These are phyloP conservation scores for Symbiotaphrina buchneri DNA, from an alignment of 495 filamentous ascomycete genomes.

Conservation along the genomic window DNA sequence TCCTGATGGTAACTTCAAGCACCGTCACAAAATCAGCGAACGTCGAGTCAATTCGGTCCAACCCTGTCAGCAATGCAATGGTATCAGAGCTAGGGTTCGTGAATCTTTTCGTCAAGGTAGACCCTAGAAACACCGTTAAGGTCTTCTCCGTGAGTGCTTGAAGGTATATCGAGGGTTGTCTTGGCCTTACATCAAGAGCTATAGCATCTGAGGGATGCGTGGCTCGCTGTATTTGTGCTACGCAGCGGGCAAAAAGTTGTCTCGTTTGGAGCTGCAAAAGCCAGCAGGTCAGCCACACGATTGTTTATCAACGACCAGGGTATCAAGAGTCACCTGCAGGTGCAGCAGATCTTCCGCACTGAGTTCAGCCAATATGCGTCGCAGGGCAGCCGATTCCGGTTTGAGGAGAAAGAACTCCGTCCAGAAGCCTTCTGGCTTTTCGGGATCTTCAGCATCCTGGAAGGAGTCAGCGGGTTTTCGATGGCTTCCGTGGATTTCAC, in stretches of 20 bases:
- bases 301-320: neutral
- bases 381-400: conserved; percentile 46
- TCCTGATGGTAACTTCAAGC: conserved; percentile 62
- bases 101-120: conserved; percentile 69
- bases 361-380: conserved; percentile 38
- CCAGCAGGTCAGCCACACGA: conserved; percentile 3
- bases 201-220: conserved; percentile 42
- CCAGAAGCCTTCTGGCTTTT: conserved; percentile 83
- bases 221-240: conserved; percentile 41
- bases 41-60: conserved; percentile 65
- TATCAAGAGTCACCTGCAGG: conserved; percentile 28
- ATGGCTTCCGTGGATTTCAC: too few species aligned
- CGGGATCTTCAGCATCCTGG: conserved; percentile 36
- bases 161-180: neutral
- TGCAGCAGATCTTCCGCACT: conserved; percentile 53
- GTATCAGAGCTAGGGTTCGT: conserved; percentile 92
- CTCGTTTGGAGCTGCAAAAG: conserved; percentile 38
- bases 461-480: too few species aligned
- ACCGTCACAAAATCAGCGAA: conserved; percentile 75
- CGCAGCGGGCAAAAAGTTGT: conserved; percentile 52
- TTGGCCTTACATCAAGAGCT: conserved; percentile 62
- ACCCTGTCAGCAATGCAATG: conserved; percentile 68
- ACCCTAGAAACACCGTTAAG: conserved; percentile 67
- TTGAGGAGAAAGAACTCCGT: conserved; percentile 77
- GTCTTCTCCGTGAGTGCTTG: conserved; percentile 39